Percentiles rank a stretch among this genome's conserved stretches.
Evolutionary conservation across 2,329 filamentous ascomycete genomes (phyloP).

Genomic region (Penicillium vulpinum): DNA sequence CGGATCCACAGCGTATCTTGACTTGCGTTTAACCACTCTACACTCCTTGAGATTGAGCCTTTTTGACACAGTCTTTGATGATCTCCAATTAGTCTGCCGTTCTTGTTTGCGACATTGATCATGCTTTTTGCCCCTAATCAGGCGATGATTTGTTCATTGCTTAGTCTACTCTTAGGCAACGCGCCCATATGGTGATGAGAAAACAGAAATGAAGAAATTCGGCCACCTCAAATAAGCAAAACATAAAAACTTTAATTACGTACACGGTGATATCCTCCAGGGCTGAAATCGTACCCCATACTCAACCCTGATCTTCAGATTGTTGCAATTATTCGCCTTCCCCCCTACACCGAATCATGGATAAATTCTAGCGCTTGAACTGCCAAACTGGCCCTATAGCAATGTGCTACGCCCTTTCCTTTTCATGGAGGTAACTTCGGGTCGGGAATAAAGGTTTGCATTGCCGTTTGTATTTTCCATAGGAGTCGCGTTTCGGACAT

Average conservation of each 20-base stretch:
- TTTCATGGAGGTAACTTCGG: neutral
- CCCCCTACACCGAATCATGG: neutral
- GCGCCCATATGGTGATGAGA: constrained; percentile 34
- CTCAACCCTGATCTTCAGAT: too few species aligned
- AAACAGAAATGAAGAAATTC: constrained; percentile 45
- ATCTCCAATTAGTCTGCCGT: constrained; percentile 3
- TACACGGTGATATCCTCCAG: neutral
- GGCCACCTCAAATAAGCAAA: constrained; percentile 41
- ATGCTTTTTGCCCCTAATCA: constrained; percentile 10
- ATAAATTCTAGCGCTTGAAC: neutral
- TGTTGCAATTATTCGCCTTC: neutral
- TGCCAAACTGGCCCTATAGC: too few species aligned
- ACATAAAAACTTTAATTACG: neutral
- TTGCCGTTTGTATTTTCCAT: neutral
- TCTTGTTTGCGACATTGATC: constrained; percentile 14
- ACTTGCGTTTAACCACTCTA: constrained; percentile 32
- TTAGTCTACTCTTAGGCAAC: constrained; percentile 17
- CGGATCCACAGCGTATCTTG: constrained; percentile 28
- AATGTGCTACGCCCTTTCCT: neutral
- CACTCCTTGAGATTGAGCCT: constrained; percentile 16
- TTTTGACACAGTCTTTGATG: neutral
- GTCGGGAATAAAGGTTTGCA: neutral
- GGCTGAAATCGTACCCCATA: too few species aligned
- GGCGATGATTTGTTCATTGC: neutral
- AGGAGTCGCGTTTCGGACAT: neutral